Base-by-base conservation (phyloP, 176 grass and related monocot species). In the Triticum timopheevii region DNA sequence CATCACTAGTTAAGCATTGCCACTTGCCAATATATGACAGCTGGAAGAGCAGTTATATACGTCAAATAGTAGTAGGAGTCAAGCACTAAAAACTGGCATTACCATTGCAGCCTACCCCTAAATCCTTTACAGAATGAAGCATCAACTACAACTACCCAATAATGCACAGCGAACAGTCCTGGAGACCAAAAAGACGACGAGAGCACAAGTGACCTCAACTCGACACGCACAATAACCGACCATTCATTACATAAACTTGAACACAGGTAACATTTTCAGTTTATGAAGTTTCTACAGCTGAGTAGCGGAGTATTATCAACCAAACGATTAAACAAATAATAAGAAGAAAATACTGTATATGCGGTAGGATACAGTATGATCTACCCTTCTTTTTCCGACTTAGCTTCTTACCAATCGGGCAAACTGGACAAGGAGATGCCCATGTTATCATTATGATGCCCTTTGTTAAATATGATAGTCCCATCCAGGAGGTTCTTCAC, bases 241-340 rank as follows among this genome's bases (percentile, higher is more conserved):
- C 69, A 24, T 69, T 22, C 82, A 88, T 82, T 85, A 85, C 90
- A 88, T 64, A 63, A 88, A 77, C 52, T 39, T 63, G 62, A 81
- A 75, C 23, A 64, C 2, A 1, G 11, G 69, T 76, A 71, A 38
- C n/a, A 69, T 65, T 91, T 81, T 88, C 17, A 69, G 72, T 91
- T 77, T 88, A 44, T 65, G 13, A 73, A 82, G 71, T 85, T 30
- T 82, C 86, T 85, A 82, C 82, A 72, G 42, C 63, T 33, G 65
- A 65, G 23, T 24, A 17, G 66, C 40, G 28, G 1, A 23, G 85
- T 65, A 82, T 86, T 88, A 91, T 88, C 63, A 85, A 86, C 90
- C 86, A 85, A 85, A 91, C 85, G 82, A 88, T 82, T 91, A 78
- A 88, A 84, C 20, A 80, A 90, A 22, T 17, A 88, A 88, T 81